Percentiles rank a stretch among this genome's conserved stretches.
These are phyloP conservation scores for Gautieria morchelliformis DNA, from an alignment of 768 basidiomycete species.

Conservation along the genomic window DNA sequence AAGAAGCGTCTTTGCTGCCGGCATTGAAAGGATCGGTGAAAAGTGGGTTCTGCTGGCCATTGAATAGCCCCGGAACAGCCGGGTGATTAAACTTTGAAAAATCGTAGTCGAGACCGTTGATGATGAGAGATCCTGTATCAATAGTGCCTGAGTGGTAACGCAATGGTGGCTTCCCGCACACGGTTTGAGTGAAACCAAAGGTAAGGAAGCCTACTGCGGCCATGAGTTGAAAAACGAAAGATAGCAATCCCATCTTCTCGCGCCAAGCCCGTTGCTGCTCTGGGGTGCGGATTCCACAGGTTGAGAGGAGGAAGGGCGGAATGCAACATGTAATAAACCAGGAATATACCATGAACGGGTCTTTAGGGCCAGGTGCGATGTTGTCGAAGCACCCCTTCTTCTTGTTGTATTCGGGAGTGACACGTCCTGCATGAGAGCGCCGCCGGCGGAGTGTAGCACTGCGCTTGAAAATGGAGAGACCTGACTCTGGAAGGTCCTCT, in stretches of 20 bases:
- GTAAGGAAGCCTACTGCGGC: slow-evolving; percentile 94
- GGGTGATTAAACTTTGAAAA: slow-evolving; percentile 85
- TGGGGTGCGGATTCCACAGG: slow-evolving; percentile 83
- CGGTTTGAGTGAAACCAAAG: slow-evolving; percentile 92
- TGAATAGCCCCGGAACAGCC: slow-evolving; percentile 51
- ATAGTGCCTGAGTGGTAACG: slow-evolving; percentile 67
- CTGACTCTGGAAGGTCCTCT: slow-evolving; percentile 85
- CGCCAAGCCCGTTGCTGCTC: slow-evolving; percentile 97
- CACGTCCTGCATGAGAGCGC: slow-evolving; percentile 36
- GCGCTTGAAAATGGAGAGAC: slow-evolving; percentile 85
- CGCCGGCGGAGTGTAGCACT: slow-evolving; percentile 71
- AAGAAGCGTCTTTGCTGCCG: slow-evolving; percentile 83
- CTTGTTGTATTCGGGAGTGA: slow-evolving; percentile 30
- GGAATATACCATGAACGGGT: slow-evolving; percentile 94
- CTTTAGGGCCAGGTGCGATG: slow-evolving; percentile 79
- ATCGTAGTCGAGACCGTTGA: slow-evolving; percentile 92
- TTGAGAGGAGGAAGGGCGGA: slow-evolving; percentile 65
- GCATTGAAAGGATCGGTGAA: slow-evolving; percentile 67
- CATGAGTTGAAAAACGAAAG: slow-evolving; percentile 77
- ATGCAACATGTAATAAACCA: slow-evolving; percentile 73
- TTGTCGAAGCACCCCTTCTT: slow-evolving; percentile 53
- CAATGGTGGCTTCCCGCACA: slow-evolving; percentile 82
- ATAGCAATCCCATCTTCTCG: slow-evolving; percentile 92
- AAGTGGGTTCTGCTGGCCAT: slow-evolving; percentile 77
- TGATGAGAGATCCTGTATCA: slow-evolving; percentile 61